Evolutionary conservation across 345 rosid species (phyloP).

Genomic region (Gossypium bickii): DNA sequence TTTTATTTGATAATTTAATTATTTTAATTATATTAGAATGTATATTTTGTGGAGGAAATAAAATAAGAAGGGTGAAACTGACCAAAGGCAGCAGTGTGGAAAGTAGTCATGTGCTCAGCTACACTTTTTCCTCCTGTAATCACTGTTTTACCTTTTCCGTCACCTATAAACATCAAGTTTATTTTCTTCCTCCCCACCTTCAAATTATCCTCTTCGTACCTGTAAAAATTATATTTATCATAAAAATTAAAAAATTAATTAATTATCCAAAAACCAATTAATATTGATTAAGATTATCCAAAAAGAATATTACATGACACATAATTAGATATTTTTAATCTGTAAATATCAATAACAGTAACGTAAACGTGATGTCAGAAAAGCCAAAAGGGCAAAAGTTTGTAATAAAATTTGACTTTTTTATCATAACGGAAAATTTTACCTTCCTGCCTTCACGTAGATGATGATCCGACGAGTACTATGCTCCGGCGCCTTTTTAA

Average conservation of each 20-base stretch:
- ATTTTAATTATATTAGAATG: too few species aligned
- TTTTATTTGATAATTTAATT: too few species aligned
- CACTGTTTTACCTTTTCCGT: background rate
- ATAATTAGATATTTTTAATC: too few species aligned
- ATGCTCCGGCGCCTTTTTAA: constrained; percentile 76
- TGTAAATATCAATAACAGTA: too few species aligned
- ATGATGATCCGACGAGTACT: constrained; percentile 69
- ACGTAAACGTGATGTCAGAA: background rate
- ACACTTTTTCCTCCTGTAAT: background rate
- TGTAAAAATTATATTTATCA: background rate
- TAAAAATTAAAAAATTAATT: background rate
- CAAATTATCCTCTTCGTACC: background rate
- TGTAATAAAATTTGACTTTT: background rate
- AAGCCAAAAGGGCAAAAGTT: background rate
- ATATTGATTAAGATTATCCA: too few species aligned
- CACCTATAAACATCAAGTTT: background rate
- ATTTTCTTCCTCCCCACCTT: constrained; percentile 3
- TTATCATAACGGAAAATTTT: background rate
- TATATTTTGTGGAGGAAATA: background rate
- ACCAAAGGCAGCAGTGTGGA: constrained; percentile 5
- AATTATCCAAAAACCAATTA: too few species aligned
- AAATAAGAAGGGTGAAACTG: background rate
- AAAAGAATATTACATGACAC: too few species aligned
- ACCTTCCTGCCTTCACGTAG: constrained; percentile 95
- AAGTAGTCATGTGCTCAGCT: background rate